Percentiles rank a stretch among this genome's conserved stretches.
Conservation (phyloP, 129 eudicot genomes). For the Artemisia argyi region DNA sequence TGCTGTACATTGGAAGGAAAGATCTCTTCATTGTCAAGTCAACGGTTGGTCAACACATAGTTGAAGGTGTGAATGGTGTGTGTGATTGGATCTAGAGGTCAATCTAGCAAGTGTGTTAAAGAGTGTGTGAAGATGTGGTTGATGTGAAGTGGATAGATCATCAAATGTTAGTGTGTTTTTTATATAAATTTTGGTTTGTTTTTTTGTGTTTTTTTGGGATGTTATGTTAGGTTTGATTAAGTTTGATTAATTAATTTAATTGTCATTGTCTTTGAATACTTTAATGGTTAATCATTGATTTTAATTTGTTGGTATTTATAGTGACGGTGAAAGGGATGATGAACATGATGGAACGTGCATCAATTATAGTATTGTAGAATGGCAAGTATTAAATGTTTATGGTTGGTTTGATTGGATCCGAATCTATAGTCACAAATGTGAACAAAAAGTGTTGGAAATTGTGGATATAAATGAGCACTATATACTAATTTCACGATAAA, state of each 20-base stretch:
- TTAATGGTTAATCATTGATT: too few species aligned
- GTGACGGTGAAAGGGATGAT: too few species aligned
- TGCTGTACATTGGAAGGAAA: conserved; percentile 50
- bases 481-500: too few species aligned
- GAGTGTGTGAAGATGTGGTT: conserved; percentile 7
- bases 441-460: too few species aligned
- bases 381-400: too few species aligned
- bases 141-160: conserved; percentile 30
- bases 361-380: too few species aligned
- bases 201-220: background rate
- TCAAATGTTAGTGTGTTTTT: conserved; percentile 4
- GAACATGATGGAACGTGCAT: too few species aligned
- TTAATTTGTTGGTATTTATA: too few species aligned
- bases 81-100: conserved; percentile 25
- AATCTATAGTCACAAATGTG: too few species aligned
- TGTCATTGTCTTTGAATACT: background rate
- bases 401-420: too few species aligned
- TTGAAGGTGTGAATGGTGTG: background rate
- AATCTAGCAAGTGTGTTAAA: conserved; percentile 30
- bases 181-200: background rate
- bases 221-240: background rate
- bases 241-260: background rate
- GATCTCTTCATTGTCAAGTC: conserved; percentile 56
- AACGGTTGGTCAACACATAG: conserved; percentile 8
- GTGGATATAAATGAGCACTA: too few species aligned